These are phyloP conservation scores for Flaveria floridana DNA, from an alignment of 140 eudicot genomes.

Conservation along the genomic window DNA sequence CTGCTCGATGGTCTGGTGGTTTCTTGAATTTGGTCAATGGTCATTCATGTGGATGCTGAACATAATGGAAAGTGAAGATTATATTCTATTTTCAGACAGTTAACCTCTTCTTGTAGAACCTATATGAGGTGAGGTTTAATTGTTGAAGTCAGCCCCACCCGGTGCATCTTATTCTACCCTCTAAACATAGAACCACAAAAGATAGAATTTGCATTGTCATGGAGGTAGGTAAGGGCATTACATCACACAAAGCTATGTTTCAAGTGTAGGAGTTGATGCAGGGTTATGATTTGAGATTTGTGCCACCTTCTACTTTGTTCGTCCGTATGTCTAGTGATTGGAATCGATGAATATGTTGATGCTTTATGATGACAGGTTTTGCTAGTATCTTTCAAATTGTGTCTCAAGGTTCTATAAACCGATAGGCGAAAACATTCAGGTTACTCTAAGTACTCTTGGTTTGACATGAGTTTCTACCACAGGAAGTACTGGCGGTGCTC, in stretches of 20 bases:
- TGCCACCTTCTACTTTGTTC: not conserved
- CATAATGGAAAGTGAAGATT: constrained; percentile 1
- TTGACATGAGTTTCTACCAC: not conserved
- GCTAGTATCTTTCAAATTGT: not conserved
- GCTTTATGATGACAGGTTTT: not conserved
- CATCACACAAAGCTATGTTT: not conserved
- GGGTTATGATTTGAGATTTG: not conserved
- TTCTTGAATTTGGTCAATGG: not conserved
- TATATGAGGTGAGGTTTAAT: not conserved
- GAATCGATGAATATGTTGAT: not conserved
- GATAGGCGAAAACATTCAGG: not conserved
- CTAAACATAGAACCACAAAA: not conserved
- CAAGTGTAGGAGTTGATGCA: not conserved
- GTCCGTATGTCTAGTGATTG: not conserved
- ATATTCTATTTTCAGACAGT: not conserved
- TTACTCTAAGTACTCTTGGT: not conserved
- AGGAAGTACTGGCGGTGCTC: not conserved
- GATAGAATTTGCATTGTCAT: no score
- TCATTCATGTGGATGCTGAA: not conserved
- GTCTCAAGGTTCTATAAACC: not conserved
- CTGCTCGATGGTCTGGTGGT: not conserved
- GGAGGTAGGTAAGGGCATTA: not conserved
- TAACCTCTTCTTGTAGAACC: not conserved
- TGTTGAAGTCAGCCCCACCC: not conserved
- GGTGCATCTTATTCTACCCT: not conserved